Evolutionary conservation across 78 protist genomes (phyloP), one percentile per base, ranked within the genome.

Genomic region (Polysphondylium violaceum): DNA sequence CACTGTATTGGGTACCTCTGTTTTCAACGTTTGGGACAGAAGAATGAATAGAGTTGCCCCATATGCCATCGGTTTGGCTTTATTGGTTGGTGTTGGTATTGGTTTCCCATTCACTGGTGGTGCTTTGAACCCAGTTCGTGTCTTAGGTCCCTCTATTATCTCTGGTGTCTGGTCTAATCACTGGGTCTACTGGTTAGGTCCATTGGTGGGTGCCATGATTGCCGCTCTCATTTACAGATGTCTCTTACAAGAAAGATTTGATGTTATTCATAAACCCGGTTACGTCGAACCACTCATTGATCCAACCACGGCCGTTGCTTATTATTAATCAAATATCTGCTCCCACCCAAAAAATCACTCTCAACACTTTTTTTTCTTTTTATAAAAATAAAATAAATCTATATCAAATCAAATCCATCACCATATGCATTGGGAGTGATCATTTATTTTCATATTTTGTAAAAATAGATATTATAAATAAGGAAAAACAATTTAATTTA

Each of bases 1-100:
- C 19, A 53, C 60, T 67, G 88, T 79, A 38, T 38, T 79, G 25
- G 88, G 88, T 79, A 79, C 88, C 21, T 79, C 88, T 0, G 72
- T 79, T 7, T 79, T 79, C 76, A 79, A 79, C 25, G 72, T 67
- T 55, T 79, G 88, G 88, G 88, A 79, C 67, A 44, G 75, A 38
- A 68, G 72, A 25, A 3, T 79, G 0, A 79, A 64, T 67, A 68
- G 88, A 67, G 41, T 79, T 40, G 85, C 88, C 2, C 88, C 88
- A 38, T 79, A n/a, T 44, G 88, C 88, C 0, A 79, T 79, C 38
- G 88, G 88, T 53, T 51, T 79, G 47, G 68, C 76, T n/a, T 51
- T 79, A n/a, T 67, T 67, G 0, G 61, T 47, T 40, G 88, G 88
- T 67, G 88, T 79, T 25, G 88, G 58, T 3, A 59, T 79, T 25